phyloP scores from a whole-genome alignment of 1,284 basidiomycete genomes.

The Sporisorium graminicola region DNA sequence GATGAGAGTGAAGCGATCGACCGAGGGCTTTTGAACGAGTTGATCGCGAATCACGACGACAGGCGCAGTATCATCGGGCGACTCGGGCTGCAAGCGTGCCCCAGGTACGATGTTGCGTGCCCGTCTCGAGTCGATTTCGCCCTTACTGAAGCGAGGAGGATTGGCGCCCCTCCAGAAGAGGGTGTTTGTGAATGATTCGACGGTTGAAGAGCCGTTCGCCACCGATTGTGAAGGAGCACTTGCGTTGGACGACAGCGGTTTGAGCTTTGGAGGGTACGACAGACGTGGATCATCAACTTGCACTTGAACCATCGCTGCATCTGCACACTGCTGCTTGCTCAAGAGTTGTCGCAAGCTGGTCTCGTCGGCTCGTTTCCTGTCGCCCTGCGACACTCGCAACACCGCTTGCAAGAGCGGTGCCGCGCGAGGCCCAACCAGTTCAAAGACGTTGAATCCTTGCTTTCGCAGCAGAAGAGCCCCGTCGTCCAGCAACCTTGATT shows the following conservation, averaged over 20 bases:
- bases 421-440: slow-evolving; percentile 56
- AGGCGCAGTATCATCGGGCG: slow-evolving; percentile 57
- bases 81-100: slow-evolving; percentile 42
- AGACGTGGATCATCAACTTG: slow-evolving; percentile 64
- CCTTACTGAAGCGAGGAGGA: slow-evolving; percentile 56
- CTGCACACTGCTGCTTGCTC: background rate
- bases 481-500: slow-evolving; percentile 13
- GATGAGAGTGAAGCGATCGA: slow-evolving; percentile 56
- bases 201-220: background rate
- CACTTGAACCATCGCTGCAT: slow-evolving; percentile 18
- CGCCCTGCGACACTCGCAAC: slow-evolving; percentile 25
- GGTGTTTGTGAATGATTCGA: background rate
- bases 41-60: slow-evolving; percentile 49
- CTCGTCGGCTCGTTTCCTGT: background rate
- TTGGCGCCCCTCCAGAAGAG: slow-evolving; percentile 39
- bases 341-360: slow-evolving; percentile 10
- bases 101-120: slow-evolving; percentile 45
- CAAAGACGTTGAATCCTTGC: slow-evolving; percentile 64
- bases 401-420: slow-evolving; percentile 52
- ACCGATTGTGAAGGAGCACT: background rate
- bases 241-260: slow-evolving; percentile 1
- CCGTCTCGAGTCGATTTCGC: slow-evolving; percentile 61
- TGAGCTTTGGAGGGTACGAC: slow-evolving; percentile 54
- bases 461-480: slow-evolving; percentile 12
- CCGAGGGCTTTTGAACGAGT: slow-evolving; percentile 20